Evolutionary conservation across 257 asterid genomes (phyloP), one percentile per base, ranked within the genome.

Genomic region (Lycium ferocissimum): DNA sequence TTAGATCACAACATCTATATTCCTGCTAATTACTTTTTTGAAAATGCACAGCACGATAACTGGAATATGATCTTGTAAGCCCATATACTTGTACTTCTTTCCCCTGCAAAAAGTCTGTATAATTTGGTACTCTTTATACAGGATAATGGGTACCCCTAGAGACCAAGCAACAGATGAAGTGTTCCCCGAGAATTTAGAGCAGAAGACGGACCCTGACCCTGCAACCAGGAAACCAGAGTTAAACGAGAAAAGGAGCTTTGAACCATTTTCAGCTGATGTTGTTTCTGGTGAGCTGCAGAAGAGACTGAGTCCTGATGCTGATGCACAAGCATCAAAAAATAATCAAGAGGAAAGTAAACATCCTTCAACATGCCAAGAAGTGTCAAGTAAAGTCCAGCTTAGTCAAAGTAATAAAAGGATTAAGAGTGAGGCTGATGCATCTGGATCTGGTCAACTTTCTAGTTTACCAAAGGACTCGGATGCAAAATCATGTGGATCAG

Each of bases 141-240:
- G 85, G 81, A 47, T 85, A 69, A 83, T 89, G 87, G 90, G 87
- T 90, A 89, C 87, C 67, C 53, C 87, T 13, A 76, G 79, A 85
- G 89, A 83, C 81, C 87, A 89, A 76, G 26, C 80, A 45, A 59
- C 83, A 49, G 85, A 76, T 87, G 88, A 85, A 81, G 88, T 84
- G 88, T 70, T 84, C 81, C 84, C 88, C 67, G 85, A 83, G 63
- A 62, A 81, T 18, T 86, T 88, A 87, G 89, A 79, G 85, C 84
- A 5, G 82, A 65, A 75, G 54, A 78, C 57, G 58, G 83, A 88
- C 22, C 51, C 71, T 83, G 86, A 86, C 45, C 26, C 62, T 79
- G 87, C 84, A 72, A 81, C 85, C 43, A 65, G 79, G 81, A 85
- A 84, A 75, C 84, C 84, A 69, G 91, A 86, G 71, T 40, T 79